These are phyloP conservation scores for Tylopilus cervinicoccineus DNA, from an alignment of 768 basidiomycete genomes.

Conservation along the genomic window DNA sequence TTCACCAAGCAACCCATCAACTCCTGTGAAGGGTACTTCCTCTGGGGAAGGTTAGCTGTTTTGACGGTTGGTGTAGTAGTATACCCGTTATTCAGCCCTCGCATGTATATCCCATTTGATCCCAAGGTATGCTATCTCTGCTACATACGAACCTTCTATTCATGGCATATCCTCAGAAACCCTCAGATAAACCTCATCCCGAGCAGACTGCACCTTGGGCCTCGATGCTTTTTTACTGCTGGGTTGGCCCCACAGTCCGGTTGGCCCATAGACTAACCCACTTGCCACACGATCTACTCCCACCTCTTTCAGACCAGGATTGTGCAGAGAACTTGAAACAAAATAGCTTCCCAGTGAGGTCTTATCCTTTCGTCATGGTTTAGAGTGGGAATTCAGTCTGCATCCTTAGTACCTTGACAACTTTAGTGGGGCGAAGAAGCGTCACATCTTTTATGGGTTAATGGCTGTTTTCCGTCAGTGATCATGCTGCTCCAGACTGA, in stretches of 20 bases:
- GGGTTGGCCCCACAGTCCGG: neutral
- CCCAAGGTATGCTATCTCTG: neutral
- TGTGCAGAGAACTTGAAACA: no score
- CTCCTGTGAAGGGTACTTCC: neutral
- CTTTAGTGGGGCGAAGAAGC: no score
- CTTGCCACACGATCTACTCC: neutral
- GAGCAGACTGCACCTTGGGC: conserved; percentile 39
- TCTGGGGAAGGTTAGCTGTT: neutral
- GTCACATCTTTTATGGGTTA: conserved; percentile 2
- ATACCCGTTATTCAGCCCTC: neutral
- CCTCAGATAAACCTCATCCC: conserved; percentile 22
- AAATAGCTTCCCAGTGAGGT: no score
- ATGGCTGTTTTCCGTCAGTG: conserved; percentile 6
- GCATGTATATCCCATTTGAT: neutral
- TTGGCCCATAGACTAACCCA: neutral
- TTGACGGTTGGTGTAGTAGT: neutral
- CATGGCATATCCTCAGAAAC: neutral
- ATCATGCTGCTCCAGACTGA: no score
- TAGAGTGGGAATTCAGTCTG: neutral
- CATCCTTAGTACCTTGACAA: no score
- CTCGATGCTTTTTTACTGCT: conserved; percentile 35
- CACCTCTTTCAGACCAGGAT: no score
- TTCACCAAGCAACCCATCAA: neutral
- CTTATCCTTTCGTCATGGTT: no score
- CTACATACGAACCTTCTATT: neutral